Conservation (phyloP, 1,139 yeast genomes). For the Keqinozyma sinolaborantium region DNA sequence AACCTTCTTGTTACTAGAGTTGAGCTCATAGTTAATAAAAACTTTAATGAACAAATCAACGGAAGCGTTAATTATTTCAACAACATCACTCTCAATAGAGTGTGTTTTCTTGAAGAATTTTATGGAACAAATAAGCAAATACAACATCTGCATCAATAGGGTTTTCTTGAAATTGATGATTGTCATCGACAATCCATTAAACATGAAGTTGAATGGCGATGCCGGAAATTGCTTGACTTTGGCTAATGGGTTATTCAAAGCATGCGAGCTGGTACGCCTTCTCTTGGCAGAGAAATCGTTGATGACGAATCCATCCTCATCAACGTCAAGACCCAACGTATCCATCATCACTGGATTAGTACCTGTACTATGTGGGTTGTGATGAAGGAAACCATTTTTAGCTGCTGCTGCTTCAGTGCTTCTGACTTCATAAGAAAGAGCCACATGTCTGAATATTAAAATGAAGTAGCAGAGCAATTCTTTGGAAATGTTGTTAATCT, state of each 20-base stretch:
- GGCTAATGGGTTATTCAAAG: constrained; percentile 7
- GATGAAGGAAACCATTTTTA: constrained; percentile 12
- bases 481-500: constrained; percentile 34
- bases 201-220: constrained; percentile 42
- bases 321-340: constrained; percentile 33
- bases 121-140: constrained; percentile 38
- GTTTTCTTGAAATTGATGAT: constrained; percentile 45
- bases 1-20: constrained; percentile 11
- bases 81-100: constrained; percentile 15
- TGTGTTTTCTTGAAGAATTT: constrained; percentile 26
- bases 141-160: constrained; percentile 43
- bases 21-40: constrained; percentile 34
- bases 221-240: constrained; percentile 27
- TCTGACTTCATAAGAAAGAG: constrained; percentile 15
- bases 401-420: constrained; percentile 3
- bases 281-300: constrained; percentile 45
- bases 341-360: constrained; percentile 27
- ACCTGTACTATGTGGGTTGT: constrained; percentile 17
- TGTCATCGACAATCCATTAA: constrained; percentile 44
- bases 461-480: constrained; percentile 41
- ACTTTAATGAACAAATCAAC: constrained; percentile 35
- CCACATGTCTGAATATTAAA: constrained; percentile 33
- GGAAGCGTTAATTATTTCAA: constrained; percentile 24
- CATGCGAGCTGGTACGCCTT: constrained; percentile 17
- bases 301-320: constrained; percentile 47